These are phyloP conservation scores for Penicillium sp. DNA, from an alignment of 2,329 filamentous ascomycete genomes.

Conservation along the genomic window DNA sequence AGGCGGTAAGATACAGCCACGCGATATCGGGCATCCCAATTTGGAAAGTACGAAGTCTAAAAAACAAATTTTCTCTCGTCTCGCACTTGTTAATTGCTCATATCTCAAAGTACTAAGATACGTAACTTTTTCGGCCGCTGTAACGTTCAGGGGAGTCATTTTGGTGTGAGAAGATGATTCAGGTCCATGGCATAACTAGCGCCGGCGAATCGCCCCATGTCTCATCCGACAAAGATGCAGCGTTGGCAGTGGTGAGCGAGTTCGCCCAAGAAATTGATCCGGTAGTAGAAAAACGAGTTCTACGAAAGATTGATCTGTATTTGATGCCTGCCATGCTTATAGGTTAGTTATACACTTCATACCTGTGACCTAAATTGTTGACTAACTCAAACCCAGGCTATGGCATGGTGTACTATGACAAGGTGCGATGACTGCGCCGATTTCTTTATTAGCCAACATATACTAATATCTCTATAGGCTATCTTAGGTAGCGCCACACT, in stretches of 20 bases:
- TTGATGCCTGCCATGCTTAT: slow-evolving; percentile 68
- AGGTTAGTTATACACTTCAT: slow-evolving; percentile 33
- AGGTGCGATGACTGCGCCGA: slow-evolving; percentile 41
- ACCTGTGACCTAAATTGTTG: background rate
- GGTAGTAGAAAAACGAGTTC: slow-evolving; percentile 54
- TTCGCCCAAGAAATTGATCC: slow-evolving; percentile 51
- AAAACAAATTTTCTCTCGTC: slow-evolving; percentile 14
- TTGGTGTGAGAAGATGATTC: slow-evolving; percentile 20
- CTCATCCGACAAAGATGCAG: slow-evolving; percentile 52
- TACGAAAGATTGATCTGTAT: slow-evolving; percentile 67
- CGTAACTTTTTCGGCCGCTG: background rate
- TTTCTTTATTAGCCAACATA: background rate
- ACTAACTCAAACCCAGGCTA: slow-evolving; percentile 42
- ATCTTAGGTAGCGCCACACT: slow-evolving; percentile 71
- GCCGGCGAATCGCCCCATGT: slow-evolving; percentile 4
- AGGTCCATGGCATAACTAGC: slow-evolving; percentile 19
- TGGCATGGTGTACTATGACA: slow-evolving; percentile 70
- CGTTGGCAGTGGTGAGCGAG: slow-evolving; percentile 61
- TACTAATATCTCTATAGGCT: slow-evolving; percentile 47
- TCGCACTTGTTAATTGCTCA: background rate
- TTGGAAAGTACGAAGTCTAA: slow-evolving; percentile 16
- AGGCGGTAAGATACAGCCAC: slow-evolving; percentile 14
- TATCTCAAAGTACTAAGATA: background rate
- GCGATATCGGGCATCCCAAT: slow-evolving; percentile 22
- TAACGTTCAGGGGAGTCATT: background rate